Evolutionary conservation across 345 rosid species (phyloP).

Genomic region (Euphorbia lathyris): DNA sequence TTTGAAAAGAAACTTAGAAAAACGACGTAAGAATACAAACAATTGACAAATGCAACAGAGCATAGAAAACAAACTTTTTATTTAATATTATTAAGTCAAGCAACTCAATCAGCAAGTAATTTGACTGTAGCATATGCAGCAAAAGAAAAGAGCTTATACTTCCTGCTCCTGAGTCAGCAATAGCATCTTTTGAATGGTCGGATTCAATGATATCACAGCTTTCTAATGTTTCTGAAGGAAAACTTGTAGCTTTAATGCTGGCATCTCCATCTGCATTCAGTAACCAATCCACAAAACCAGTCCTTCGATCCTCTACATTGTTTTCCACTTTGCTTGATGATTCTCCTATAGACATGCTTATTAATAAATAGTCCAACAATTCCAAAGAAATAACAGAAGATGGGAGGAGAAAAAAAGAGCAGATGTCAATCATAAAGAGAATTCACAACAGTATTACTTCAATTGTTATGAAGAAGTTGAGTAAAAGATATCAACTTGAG

Average conservation of each 20-base stretch:
- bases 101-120: constrained; percentile 4
- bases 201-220: constrained; percentile 32
- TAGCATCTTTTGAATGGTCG: constrained; percentile 27
- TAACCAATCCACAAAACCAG: constrained; percentile 70
- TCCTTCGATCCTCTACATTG: constrained; percentile 59
- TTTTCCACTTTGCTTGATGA: constrained; percentile 41
- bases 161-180: constrained; percentile 31
- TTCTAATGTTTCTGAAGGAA: constrained; percentile 30
- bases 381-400: neutral
- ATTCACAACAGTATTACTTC: neutral
- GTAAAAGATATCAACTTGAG: neutral
- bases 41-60: neutral
- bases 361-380: constrained; percentile 1
- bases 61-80: neutral
- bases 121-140: neutral
- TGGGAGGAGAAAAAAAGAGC: neutral
- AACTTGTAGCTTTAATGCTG: constrained; percentile 19
- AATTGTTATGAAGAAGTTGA: neutral
- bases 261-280: constrained; percentile 40
- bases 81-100: neutral
- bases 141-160: constrained; percentile 37
- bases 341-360: constrained; percentile 44
- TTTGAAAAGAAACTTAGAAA: neutral
- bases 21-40: neutral
- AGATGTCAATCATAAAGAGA: neutral